phyloP scores from a whole-genome alignment of 1,139 yeast species.

The Debaryomyces sp. region DNA sequence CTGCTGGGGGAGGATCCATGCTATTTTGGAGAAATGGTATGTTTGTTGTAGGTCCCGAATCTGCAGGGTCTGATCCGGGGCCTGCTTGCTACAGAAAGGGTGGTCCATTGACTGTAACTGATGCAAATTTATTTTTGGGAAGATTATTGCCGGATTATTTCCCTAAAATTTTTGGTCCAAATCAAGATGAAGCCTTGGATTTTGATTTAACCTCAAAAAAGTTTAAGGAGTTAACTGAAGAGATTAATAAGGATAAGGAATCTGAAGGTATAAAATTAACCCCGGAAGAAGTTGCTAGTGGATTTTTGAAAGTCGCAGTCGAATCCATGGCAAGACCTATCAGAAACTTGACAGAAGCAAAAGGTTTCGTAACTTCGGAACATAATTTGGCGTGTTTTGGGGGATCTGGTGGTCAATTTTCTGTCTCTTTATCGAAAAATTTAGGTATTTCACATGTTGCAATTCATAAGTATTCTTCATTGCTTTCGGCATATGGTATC shows the following conservation, averaged over 20 bases:
- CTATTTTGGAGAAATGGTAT: slow-evolving; percentile 48
- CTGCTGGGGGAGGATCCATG: slow-evolving; percentile 53
- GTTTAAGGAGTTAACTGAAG: slow-evolving; percentile 34
- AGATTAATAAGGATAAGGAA: slow-evolving; percentile 32
- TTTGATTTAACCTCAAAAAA: slow-evolving; percentile 30
- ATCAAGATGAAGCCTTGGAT: slow-evolving; percentile 43
- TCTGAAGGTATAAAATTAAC: slow-evolving; percentile 24
- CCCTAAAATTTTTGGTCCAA: slow-evolving; percentile 48
- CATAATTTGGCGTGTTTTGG: slow-evolving; percentile 51
- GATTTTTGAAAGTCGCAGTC: slow-evolving; percentile 47
- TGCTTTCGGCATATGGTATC: slow-evolving; percentile 49
- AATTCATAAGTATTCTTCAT: slow-evolving; percentile 47
- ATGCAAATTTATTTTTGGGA: slow-evolving; percentile 47
- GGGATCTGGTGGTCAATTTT: slow-evolving; percentile 52
- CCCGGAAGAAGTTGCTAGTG: slow-evolving; percentile 46
- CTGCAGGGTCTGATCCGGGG: slow-evolving; percentile 52
- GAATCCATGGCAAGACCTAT: slow-evolving; percentile 53
- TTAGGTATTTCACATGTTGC: slow-evolving; percentile 42
- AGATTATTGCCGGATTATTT: slow-evolving; percentile 43
- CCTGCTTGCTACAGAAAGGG: slow-evolving; percentile 51
- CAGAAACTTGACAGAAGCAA: slow-evolving; percentile 47
- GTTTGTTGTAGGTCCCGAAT: slow-evolving; percentile 52
- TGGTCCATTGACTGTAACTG: slow-evolving; percentile 51
- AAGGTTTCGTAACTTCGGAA: slow-evolving; percentile 42
- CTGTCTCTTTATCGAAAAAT: slow-evolving; percentile 42